Base-by-base conservation (phyloP, 768 basidiomycete species). In the Leccinum uliginosum region DNA sequence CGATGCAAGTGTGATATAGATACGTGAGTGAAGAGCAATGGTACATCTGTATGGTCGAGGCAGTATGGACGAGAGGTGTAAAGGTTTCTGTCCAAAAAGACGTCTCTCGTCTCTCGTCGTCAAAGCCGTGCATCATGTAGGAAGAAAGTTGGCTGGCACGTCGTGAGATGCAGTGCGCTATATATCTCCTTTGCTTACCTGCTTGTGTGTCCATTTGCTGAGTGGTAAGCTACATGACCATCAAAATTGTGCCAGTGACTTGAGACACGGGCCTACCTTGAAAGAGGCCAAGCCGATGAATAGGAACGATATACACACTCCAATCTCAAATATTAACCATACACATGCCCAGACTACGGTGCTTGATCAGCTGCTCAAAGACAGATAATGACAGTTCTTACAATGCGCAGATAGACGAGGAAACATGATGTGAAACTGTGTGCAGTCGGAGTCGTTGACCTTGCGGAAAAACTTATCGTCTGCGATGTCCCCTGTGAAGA, bases 401-500 rank as follows among this genome's bases (percentile, higher is more conserved):
- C 91, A 71, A 66, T 93, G 89, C n/a, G 89, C 79, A 40, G 82
- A 78, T 52, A 90, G 78, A 6, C 74, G 70, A 17, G 89, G 89
- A 71, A 79, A 93, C 51, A 98, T 69, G 46, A 93, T 74, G 17
- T 83, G 74, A 67, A 93, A 96, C 65, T 98, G 94, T 2, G 93
- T 91, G 57, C 91, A 90, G 67, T 96, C 94, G 1, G 92, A 93
- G 65, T 93, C 91, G 66, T 96, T 96, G 26, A 86, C 81, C 76
- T 96, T 96, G 67, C 93, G 91, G 74, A 95, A 97, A 74, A 95
- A 92, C 55, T 90, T 82, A 67, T 98, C 94, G 69, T 98, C 95
- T 45, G 91, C 84, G 46, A 95, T 87, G 67, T 98, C 94, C 94
- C 91, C 91, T 93, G 65, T 57, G 23, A 51, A 61, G 47, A 51